Conservation (phyloP, 306 rosid species). For the Gillenia trifoliata region DNA sequence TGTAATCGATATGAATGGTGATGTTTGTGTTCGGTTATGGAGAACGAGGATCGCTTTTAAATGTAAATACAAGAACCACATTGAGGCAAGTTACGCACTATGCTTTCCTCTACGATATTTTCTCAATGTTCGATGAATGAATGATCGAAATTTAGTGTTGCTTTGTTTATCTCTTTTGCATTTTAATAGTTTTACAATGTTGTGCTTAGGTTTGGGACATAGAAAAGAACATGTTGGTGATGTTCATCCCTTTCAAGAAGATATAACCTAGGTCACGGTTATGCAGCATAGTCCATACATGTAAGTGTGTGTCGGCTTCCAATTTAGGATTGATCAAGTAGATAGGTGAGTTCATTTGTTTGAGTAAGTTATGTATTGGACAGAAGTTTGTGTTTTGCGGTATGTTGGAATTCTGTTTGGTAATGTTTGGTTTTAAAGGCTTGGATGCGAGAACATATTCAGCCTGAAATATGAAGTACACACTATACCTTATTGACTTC, state of each 20-base stretch:
- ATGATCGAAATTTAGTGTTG: not conserved
- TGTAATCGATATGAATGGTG: constrained; percentile 5
- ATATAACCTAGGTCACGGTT: constrained; percentile 55
- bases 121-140: not conserved
- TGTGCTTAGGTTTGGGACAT: constrained; percentile 80
- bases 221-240: constrained; percentile 48
- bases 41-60: constrained; percentile 66
- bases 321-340: not conserved
- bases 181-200: not conserved
- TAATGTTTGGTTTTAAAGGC: constrained; percentile 63
- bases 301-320: constrained; percentile 37
- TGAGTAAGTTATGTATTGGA: not conserved
- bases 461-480: no score
- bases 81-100: constrained; percentile 59
- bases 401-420: constrained; percentile 71
- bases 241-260: constrained; percentile 43
- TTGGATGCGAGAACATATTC: constrained; percentile 51
- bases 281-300: constrained; percentile 51
- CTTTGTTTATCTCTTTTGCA: not conserved
- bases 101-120: not conserved
- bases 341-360: not conserved
- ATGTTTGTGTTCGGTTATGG: constrained; percentile 48
- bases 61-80: constrained; percentile 57
- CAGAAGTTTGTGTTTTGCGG: constrained; percentile 45
- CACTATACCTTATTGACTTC: constrained; percentile 61